Evolutionary conservation across 495 filamentous ascomycete genomes (phyloP).

Genomic region (Penicillium subrubescens): DNA sequence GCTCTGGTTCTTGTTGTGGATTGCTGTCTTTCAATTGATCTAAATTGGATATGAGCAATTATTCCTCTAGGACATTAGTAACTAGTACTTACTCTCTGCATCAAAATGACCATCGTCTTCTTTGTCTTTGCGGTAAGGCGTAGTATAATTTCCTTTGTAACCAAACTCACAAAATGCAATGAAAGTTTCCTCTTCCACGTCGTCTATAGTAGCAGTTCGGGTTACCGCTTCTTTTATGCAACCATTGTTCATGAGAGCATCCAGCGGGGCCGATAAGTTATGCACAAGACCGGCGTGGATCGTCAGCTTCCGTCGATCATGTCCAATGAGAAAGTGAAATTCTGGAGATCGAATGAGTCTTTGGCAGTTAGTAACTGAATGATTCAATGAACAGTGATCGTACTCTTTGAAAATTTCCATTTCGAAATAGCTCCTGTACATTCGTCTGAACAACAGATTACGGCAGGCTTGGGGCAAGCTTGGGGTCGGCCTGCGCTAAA

Average conservation of each 20-base stretch:
- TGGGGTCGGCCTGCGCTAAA: not conserved
- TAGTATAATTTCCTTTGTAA: conserved; percentile 6
- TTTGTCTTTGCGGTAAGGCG: conserved; percentile 1
- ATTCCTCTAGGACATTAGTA: not conserved
- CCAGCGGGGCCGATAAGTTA: conserved; percentile 6
- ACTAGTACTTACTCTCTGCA: conserved; percentile 2
- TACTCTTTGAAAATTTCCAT: conserved; percentile 3
- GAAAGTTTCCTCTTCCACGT: conserved; percentile 33
- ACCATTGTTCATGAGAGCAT: conserved; percentile 12
- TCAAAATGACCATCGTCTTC: conserved; percentile 2
- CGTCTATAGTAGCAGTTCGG: not conserved
- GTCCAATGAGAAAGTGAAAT: conserved; percentile 10
- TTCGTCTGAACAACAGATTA: not conserved
- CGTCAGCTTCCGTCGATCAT: not conserved
- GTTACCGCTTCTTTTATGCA: conserved; percentile 7
- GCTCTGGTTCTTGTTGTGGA: not conserved
- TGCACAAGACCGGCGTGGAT: conserved; percentile 5
- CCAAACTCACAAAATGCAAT: conserved; percentile 9
- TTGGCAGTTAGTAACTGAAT: conserved; percentile 2
- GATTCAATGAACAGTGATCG: not conserved
- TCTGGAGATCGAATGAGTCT: conserved; percentile 14
- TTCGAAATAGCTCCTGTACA: not conserved
- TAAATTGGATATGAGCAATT: conserved; percentile 1
- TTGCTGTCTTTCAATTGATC: conserved; percentile 2
- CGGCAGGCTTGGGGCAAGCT: not conserved